Evolutionary conservation across 139 green algal genomes (phyloP).

Genomic region (Picochlorum costavermella): DNA sequence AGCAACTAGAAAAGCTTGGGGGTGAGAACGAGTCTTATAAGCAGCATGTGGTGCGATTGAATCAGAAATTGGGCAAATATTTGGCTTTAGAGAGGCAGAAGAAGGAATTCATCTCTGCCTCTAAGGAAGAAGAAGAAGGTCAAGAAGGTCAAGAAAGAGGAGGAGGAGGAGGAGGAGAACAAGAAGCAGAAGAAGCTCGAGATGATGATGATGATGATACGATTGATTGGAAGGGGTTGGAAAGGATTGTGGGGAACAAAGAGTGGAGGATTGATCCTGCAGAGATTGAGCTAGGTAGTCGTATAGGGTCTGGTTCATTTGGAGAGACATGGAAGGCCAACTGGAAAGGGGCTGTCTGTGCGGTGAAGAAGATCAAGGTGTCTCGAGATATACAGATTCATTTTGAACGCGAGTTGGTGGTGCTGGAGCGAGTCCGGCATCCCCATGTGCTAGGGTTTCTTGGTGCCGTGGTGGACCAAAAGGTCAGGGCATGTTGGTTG

Average conservation of each 20-base stretch:
- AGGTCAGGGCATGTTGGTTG: constrained; percentile 55
- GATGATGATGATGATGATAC: too few species aligned
- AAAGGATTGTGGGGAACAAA: constrained; percentile 7
- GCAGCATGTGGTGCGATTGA: constrained; percentile 10
- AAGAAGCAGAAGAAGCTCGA: too few species aligned
- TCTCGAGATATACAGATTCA: too few species aligned
- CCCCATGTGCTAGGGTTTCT: constrained; percentile 64
- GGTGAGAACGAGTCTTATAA: constrained; percentile 14
- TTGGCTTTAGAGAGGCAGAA: background rate
- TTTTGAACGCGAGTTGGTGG: constrained; percentile 52
- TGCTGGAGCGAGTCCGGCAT: constrained; percentile 44
- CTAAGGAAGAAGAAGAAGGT: background rate
- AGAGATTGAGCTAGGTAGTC: constrained; percentile 37
- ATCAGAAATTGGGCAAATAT: background rate
- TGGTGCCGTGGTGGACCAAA: constrained; percentile 35
- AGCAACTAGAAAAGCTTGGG: constrained; percentile 15
- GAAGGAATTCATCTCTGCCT: background rate
- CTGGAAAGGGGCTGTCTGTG: constrained; percentile 57
- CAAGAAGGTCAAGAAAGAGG: background rate
- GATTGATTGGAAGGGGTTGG: background rate
- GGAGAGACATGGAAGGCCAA: constrained; percentile 56
- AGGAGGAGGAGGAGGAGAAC: too few species aligned
- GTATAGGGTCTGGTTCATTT: constrained; percentile 67
- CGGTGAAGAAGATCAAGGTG: constrained; percentile 43
- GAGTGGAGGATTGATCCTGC: constrained; percentile 29